Base-by-base conservation (phyloP, 352 stramenopile genomes). In the Pythium brassicae region DNA sequence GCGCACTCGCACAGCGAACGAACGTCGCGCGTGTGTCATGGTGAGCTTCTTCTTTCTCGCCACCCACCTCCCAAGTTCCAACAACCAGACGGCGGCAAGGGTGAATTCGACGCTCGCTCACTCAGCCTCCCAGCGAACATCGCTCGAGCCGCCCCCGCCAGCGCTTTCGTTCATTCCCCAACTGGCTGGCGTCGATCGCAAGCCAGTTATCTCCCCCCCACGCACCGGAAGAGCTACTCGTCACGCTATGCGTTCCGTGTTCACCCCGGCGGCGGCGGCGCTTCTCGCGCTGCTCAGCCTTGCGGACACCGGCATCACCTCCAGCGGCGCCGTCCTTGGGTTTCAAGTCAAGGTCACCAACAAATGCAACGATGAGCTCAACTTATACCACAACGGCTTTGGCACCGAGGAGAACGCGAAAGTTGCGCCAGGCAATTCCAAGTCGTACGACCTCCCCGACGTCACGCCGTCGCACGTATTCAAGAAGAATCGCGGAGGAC, bases 291-390 rank as follows among this genome's bases (percentile, higher is more conserved):
- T 81, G 26, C 59, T 62, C 15, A 50, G 51, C 40, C n/a, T 45
- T 17, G 19, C n/a, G n/a, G n/a, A 20, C 37, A 54, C 64, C 40
- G 43, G 17, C 46, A 25, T 4, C 29, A 35, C 5, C 29, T 35
- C 25, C 17, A 32, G 46, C 27, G 17, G 59, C 8, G n/a, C n/a
- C n/a, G 50, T 32, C 8, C 51, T 63, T 22, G 73, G 60, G 43
- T 70, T 82, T 59, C 63, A 76, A 45, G 59, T 88, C 63, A 73
- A 75, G 62, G 55, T 89, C 52, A 72, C 55, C 52, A 89, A 89
- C 71, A 69, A 66, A 59, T 89, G 79, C 63, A 47, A 57, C 7
- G 64, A 74, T 39, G 40, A 42, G 26, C 66, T 87, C 37, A 74
- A 74, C 23, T 47, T 89, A 22, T 62, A 62, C 22, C 68, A 78